These are phyloP conservation scores for Cladosporium sp. DNA, from an alignment of 2,329 filamentous ascomycete species.

Conservation along the genomic window DNA sequence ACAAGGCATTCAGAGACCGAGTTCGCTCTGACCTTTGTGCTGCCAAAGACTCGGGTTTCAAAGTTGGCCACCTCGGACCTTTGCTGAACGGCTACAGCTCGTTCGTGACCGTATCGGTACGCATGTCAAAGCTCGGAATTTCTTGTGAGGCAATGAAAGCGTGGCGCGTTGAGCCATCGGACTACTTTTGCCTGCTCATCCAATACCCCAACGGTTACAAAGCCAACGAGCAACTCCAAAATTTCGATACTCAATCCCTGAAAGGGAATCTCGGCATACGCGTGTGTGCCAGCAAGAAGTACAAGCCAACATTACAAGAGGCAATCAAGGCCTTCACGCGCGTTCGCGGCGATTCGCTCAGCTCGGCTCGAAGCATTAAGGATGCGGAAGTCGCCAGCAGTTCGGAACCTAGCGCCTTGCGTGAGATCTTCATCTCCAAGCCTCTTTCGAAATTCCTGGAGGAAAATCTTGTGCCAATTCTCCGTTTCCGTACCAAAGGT, in stretches of 20 bases:
- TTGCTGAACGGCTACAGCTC: conserved; percentile 45
- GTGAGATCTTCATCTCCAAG: conserved; percentile 65
- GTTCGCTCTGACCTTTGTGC: conserved; percentile 53
- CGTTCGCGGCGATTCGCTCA: conserved; percentile 19
- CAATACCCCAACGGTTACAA: conserved; percentile 61
- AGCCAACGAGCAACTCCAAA: conserved; percentile 51
- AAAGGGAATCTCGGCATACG: conserved; percentile 53
- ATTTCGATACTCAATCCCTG: conserved; percentile 32
- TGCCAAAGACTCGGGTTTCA: conserved; percentile 64
- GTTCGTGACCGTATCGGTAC: conserved; percentile 65
- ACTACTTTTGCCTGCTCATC: conserved; percentile 72
- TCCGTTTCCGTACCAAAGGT: conserved; percentile 51
- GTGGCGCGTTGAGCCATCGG: conserved; percentile 64
- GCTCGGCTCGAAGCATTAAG: conserved; percentile 5
- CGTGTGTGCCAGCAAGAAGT: conserved; percentile 65
- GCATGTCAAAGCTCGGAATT: conserved; percentile 65
- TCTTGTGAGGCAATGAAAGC: conserved; percentile 71
- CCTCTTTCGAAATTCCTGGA: conserved; percentile 68
- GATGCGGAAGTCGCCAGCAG: conserved; percentile 21
- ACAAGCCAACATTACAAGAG: conserved; percentile 63
- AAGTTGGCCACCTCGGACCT: conserved; percentile 58
- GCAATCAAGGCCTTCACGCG: conserved; percentile 51
- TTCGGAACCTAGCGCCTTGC: conserved; percentile 37
- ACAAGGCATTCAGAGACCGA: conserved; percentile 20
- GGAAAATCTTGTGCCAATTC: conserved; percentile 58